Conservation (phyloP, 257 asterid genomes). For the Solanum acaule region DNA sequence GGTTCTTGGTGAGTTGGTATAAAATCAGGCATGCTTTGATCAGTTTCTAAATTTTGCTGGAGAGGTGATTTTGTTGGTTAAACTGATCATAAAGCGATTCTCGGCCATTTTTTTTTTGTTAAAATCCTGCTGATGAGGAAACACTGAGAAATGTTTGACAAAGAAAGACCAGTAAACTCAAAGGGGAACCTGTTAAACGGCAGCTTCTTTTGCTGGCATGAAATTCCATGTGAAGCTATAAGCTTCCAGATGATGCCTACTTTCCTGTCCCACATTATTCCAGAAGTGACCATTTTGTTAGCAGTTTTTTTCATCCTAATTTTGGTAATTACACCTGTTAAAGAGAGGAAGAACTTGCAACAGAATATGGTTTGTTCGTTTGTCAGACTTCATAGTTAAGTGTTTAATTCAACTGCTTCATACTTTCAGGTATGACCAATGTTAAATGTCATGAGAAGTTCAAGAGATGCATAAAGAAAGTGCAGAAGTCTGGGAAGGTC, state of each 20-base stretch:
- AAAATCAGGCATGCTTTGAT: background rate
- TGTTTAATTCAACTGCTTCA: background rate
- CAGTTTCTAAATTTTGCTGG: background rate
- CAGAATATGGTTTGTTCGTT: background rate
- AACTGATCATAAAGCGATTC: background rate
- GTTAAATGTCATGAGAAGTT: slow-evolving; percentile 81
- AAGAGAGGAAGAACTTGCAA: background rate
- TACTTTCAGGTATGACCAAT: slow-evolving; percentile 49
- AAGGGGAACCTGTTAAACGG: background rate
- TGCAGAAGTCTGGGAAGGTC: slow-evolving; percentile 63
- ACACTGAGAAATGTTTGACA: background rate
- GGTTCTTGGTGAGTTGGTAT: background rate
- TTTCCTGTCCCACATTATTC: background rate
- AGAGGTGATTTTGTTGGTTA: background rate
- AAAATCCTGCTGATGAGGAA: background rate
- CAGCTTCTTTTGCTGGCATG: background rate
- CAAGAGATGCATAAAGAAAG: slow-evolving; percentile 71
- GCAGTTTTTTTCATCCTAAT: background rate
- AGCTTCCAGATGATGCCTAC: background rate
- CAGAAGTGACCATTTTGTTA: background rate
- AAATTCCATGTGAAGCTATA: background rate
- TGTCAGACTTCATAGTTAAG: background rate
- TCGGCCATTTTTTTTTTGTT: background rate
- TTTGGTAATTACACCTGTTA: background rate
- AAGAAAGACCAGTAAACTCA: background rate